phyloP scores from a whole-genome alignment of 345 rosid genomes.

The Gynandropsis gynandra region DNA sequence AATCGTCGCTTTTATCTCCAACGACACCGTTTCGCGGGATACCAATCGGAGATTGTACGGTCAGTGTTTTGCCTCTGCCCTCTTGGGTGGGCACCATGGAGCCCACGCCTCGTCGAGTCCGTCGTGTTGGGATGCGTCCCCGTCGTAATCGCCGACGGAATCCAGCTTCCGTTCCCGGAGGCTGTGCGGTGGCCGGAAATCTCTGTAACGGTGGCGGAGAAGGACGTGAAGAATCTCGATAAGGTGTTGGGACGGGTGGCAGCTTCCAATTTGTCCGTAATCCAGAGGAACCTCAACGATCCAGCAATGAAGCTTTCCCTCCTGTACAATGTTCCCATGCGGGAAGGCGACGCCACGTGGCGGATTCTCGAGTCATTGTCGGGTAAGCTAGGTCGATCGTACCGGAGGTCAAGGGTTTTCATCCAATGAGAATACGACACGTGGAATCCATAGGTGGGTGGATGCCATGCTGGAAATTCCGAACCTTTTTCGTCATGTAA shows the following conservation, averaged over 20 bases:
- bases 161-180: slow-evolving; percentile 60
- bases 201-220: slow-evolving; percentile 77
- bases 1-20: slow-evolving; percentile 70
- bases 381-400: slow-evolving; percentile 44
- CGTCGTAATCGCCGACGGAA: slow-evolving; percentile 81
- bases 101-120: slow-evolving; percentile 87
- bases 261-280: slow-evolving; percentile 48
- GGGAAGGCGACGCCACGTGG: slow-evolving; percentile 88
- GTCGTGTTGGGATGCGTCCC: slow-evolving; percentile 88
- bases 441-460: slow-evolving; percentile 21
- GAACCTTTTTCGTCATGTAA: slow-evolving; percentile 9
- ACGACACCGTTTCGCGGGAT: slow-evolving; percentile 72
- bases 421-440: slow-evolving; percentile 28
- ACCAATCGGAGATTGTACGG: slow-evolving; percentile 68
- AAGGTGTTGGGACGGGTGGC: slow-evolving; percentile 69
- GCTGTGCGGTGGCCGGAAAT: slow-evolving; percentile 70
- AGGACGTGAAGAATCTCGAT: slow-evolving; percentile 56
- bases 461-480: slow-evolving; percentile 28
- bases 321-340: slow-evolving; percentile 41
- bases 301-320: slow-evolving; percentile 60
- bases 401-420: slow-evolving; percentile 34
- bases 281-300: slow-evolving; percentile 62
- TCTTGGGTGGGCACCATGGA: slow-evolving; percentile 99
- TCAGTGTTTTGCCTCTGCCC: slow-evolving; percentile 90
- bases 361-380: slow-evolving; percentile 48